Conservation (phyloP, 495 filamentous ascomycete species). For the Penicillium odoratum region DNA sequence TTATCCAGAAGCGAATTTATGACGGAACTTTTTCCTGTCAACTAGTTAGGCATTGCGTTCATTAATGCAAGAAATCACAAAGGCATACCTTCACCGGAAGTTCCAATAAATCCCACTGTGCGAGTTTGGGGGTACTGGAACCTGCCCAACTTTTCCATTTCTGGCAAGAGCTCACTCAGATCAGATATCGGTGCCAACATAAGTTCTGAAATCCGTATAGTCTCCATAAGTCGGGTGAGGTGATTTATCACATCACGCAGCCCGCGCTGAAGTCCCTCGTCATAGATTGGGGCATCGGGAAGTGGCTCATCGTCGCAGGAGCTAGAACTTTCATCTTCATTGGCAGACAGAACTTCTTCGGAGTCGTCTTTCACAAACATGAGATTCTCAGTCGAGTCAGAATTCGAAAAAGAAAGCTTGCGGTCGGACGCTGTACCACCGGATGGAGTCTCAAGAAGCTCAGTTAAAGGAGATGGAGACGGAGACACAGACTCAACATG, state of each 20-base stretch:
- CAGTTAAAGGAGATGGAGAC: no score
- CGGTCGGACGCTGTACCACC: no score
- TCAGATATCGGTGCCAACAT: background rate
- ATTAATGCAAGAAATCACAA: background rate
- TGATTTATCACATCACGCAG: background rate
- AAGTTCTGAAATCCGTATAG: background rate
- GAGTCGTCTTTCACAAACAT: background rate
- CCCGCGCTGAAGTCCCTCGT: background rate
- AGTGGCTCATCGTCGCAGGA: background rate
- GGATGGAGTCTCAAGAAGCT: no score
- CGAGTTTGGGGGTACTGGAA: conserved; percentile 1
- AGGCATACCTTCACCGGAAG: conserved; percentile 9
- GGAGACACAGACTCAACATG: no score
- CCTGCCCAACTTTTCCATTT: background rate
- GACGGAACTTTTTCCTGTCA: conserved; percentile 33
- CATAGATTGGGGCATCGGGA: background rate
- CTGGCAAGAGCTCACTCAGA: background rate
- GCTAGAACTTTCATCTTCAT: background rate
- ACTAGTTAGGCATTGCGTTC: background rate
- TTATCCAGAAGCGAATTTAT: conserved; percentile 36
- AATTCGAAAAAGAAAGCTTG: no score
- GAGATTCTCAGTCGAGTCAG: no score
- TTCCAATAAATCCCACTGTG: conserved; percentile 9
- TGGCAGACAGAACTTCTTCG: background rate
- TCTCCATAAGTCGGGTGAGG: background rate